phyloP scores from a whole-genome alignment of 2,329 filamentous ascomycete genomes.

The Cercospora janseana region DNA sequence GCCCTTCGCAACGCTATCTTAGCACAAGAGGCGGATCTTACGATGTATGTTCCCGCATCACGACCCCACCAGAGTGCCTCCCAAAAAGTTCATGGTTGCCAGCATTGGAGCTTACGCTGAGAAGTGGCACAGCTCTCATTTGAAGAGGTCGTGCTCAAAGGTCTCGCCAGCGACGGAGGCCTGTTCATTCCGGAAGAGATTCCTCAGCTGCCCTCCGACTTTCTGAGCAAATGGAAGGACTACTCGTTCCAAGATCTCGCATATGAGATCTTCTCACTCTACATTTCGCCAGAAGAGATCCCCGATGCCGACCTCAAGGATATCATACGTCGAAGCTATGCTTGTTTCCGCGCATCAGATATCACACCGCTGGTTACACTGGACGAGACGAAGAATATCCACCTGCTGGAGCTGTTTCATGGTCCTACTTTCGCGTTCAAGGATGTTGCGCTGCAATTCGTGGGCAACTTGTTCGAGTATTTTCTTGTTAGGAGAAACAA shows the following conservation, averaged over 20 bases:
- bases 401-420: conserved; percentile 92
- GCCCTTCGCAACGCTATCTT: conserved; percentile 59
- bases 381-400: conserved; percentile 67
- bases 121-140: conserved; percentile 67
- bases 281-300: conserved; percentile 81
- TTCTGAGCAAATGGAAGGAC: conserved; percentile 70
- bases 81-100: conserved; percentile 3
- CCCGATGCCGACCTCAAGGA: conserved; percentile 73
- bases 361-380: conserved; percentile 79
- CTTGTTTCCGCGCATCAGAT: conserved; percentile 78
- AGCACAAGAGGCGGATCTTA: conserved; percentile 63
- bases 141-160: conserved; percentile 86
- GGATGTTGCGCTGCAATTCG: conserved; percentile 87
- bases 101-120: conserved; percentile 35
- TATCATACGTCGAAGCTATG: conserved; percentile 82
- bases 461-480: conserved; percentile 95
- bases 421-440: conserved; percentile 96
- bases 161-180: conserved; percentile 80
- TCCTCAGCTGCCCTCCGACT: conserved; percentile 61
- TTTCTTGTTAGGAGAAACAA: conserved; percentile 73
- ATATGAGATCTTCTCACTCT: conserved; percentile 80
- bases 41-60: conserved; percentile 48
- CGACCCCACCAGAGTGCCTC: conserved; percentile 4
- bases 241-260: conserved; percentile 79
- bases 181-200: conserved; percentile 86